phyloP scores from a whole-genome alignment of 1,284 basidiomycete genomes.

The Irpex lacteus region DNA sequence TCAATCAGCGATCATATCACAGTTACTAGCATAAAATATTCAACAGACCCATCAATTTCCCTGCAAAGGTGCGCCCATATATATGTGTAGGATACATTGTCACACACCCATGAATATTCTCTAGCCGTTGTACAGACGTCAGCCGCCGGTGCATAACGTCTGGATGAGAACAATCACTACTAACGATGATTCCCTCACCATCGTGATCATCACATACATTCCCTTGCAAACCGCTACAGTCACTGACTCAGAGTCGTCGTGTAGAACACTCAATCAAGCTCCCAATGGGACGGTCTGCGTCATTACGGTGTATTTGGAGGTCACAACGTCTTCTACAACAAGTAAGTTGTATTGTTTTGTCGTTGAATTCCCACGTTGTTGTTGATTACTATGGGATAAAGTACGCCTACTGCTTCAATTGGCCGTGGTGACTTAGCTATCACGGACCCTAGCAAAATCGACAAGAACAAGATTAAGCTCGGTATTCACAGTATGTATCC shows the following conservation, averaged over 20 bases:
- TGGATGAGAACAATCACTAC: conserved; percentile 28
- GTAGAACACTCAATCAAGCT: conserved; percentile 73
- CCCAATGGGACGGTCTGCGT: conserved; percentile 73
- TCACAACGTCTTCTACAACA: conserved; percentile 63
- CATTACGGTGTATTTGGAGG: conserved; percentile 53
- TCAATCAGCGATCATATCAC: neutral
- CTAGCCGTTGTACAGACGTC: conserved; percentile 58
- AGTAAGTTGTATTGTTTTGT: conserved; percentile 39
- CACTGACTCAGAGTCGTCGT: neutral
- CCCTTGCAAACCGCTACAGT: neutral
- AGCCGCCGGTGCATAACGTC: conserved; percentile 42
- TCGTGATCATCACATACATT: conserved; percentile 34
- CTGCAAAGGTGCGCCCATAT: conserved; percentile 37
- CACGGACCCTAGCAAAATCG: conserved; percentile 36
- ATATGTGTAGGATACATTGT: neutral
- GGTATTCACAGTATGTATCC: conserved; percentile 63
- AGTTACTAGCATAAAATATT: neutral
- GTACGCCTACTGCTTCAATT: conserved; percentile 45
- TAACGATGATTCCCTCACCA: conserved; percentile 62
- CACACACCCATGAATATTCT: neutral
- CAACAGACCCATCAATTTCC: conserved; percentile 66
- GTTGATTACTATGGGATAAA: conserved; percentile 20
- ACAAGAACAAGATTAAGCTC: conserved; percentile 43
- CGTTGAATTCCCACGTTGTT: neutral
- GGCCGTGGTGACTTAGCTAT: conserved; percentile 44